Evolutionary conservation across 305 asterid species (phyloP).

Genomic region (Rubia peregrina): DNA sequence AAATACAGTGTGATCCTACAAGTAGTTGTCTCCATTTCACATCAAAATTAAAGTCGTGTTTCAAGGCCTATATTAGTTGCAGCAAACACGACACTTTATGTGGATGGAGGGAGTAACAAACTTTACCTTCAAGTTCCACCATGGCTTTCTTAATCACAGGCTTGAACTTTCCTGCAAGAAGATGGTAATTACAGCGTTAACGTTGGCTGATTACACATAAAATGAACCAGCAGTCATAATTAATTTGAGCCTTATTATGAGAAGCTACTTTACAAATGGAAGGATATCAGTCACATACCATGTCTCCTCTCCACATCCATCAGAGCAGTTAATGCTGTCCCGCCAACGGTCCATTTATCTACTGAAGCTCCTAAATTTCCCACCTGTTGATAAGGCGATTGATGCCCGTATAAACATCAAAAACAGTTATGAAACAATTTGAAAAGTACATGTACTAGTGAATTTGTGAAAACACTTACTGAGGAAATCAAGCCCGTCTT

Average conservation of each 20-base stretch:
- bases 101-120: background rate
- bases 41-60: background rate
- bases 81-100: too few species aligned
- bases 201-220: background rate
- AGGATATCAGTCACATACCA: constrained; percentile 32
- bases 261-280: background rate
- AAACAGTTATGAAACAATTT: background rate
- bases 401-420: background rate
- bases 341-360: constrained; percentile 88
- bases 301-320: constrained; percentile 99
- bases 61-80: background rate
- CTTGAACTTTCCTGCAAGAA: constrained; percentile 69
- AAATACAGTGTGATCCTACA: too few species aligned
- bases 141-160: constrained; percentile 98
- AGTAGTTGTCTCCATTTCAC: too few species aligned
- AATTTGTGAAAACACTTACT: constrained; percentile 32
- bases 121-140: constrained; percentile 90
- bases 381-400: constrained; percentile 22
- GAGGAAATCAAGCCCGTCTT: constrained; percentile 94
- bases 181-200: background rate
- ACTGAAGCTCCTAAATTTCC: constrained; percentile 83
- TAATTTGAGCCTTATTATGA: background rate
- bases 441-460: background rate
- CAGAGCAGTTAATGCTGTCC: constrained; percentile 82
- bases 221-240: background rate